Conservation (phyloP, 2,329 filamentous ascomycete genomes). For the Nigrospora sphaerica region DNA sequence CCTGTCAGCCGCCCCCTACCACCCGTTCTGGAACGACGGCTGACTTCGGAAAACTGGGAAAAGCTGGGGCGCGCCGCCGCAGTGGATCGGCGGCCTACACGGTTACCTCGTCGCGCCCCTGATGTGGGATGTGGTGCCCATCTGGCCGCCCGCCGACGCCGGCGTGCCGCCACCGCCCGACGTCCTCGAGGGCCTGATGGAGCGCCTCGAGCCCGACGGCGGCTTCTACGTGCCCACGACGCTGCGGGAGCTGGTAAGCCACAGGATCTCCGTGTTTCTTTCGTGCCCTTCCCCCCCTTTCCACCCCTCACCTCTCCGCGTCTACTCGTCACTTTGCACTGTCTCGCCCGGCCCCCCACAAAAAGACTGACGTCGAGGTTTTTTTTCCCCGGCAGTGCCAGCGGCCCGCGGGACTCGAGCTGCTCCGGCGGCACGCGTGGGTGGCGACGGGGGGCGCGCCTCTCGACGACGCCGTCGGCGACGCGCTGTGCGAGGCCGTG, state of each 20-base stretch:
- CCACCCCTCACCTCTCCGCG: no score
- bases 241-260: no score
- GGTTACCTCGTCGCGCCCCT: neutral
- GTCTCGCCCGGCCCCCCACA: no score
- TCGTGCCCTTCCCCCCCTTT: no score
- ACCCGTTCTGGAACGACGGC: no score
- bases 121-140: neutral
- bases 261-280: no score
- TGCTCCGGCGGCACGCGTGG: neutral
- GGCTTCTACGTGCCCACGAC: neutral
- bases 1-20: neutral
- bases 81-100: conserved; percentile 1
- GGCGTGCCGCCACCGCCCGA: neutral
- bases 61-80: conserved; percentile 1
- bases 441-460: neutral
- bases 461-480: neutral
- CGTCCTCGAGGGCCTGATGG: neutral
- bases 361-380: neutral
- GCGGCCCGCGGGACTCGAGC: neutral
- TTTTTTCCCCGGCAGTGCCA: conserved; percentile 1
- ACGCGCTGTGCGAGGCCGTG: neutral
- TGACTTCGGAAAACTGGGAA: no score
- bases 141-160: neutral
- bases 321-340: no score
- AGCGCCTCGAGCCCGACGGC: neutral